Base-by-base conservation (phyloP, 2,329 filamentous ascomycete species). In the Cladosporium halotolerans region DNA sequence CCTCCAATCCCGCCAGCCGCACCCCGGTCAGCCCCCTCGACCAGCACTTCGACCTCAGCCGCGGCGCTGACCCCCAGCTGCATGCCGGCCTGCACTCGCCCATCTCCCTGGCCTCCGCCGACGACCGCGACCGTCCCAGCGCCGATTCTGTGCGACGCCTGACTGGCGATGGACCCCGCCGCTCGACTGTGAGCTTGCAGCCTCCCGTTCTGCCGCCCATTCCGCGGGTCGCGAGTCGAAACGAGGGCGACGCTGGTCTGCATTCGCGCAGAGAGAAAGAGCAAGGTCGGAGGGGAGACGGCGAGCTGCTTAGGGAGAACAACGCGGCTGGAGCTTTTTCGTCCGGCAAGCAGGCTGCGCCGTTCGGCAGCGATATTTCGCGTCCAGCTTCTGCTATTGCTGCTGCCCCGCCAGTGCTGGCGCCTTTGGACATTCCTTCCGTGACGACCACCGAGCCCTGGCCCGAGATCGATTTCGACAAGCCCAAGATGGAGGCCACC, bases 141-240 rank as follows among this genome's bases (percentile, higher is more conserved):
- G 44, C 50, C 34, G 42, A 46, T 10, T 19, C 38, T 14, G 50
- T 47, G 14, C 47, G 59, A 36, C 62, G 58, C 36, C 49, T 53
- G 44, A 62, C 60, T 9, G 63, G 62, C 48, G 62, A 65, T 58
- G 62, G 60, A 34, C 8, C 54, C 44, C 51, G 36, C 11, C 36
- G 39, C 44, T 53, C 31, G 13, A 53, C 38, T 34, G 44, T 55
- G 31, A 55, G 54, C 54, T 39, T 60, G 55, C 56, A 54, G 42
- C 73, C 79, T 51, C 78, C 78, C 7, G 72, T 70, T 3, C 67
- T 82, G 31, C 68, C 70, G 32, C 68, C 68, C 32, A 69, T 73
- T 36, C 62, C 69, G 33, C 63, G 69, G 28, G 62, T 74, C 11
- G 64, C 71, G n/a, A 58, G 57, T 46, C 45, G 53, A 16, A 18